Evolutionary conservation across 129 eudicot genomes (phyloP), one percentile per base, ranked within the genome.

Genomic region (Lonicera japonica): DNA sequence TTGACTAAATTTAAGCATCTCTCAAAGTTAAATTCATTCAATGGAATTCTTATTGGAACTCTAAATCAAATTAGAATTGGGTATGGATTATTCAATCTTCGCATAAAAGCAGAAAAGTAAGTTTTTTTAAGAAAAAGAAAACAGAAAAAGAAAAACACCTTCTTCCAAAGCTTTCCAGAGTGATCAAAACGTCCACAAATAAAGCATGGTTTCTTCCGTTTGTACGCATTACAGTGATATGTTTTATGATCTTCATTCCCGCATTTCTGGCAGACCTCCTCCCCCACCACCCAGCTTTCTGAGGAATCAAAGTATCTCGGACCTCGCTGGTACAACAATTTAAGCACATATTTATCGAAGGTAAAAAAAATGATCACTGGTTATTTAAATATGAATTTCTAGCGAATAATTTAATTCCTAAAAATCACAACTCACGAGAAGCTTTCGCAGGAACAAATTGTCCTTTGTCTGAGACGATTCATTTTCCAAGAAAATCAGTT

Each of bases 151-250:
- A 2, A 29, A 56, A 18, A n/a, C 22, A 73, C 78, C 70, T 65
- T 25, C 21, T 17, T 54, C 48, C 78, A 73, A n/a, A 7, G 17
- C 21, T 39, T 52, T 19, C 60, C 78, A 19, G 0, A 34, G 22
- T 73, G 78, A 15, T 46, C 24, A 8, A 54, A 47, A 45, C 25
- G 59, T 40, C 80, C 80, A 57, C 80, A 75, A 55, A 53, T n/a
- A 45, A 54, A 75, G 71, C 80, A 75, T 43, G 39, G 61, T 56
- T 56, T 75, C 66, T 56, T 58, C 60, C 46, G 55, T 68, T 23
- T 67, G 14, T 22, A 14, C 66, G 20, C 21, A 19, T 18, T 45
- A 61, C 66, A 23, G 38, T 41, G 20, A 5, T 0, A 9, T 62
- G 22, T 38, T 15, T 15, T 45, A 21, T 62, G 67, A 43, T 23